Conservation (phyloP, 129 eudicot genomes). For the Artemisia tridentata region DNA sequence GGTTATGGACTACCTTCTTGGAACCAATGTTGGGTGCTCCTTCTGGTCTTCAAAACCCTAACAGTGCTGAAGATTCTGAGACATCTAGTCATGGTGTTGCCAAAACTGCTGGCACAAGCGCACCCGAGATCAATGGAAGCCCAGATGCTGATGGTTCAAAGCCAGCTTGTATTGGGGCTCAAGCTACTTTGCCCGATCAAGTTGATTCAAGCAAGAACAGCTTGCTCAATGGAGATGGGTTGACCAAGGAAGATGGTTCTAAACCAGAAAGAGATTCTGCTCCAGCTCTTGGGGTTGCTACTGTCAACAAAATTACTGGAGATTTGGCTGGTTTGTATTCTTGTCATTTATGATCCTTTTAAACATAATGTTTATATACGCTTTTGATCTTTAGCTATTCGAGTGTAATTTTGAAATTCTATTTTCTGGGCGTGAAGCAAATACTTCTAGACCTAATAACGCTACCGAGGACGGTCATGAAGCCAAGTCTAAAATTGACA, state of each 20-base stretch:
- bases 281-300: too few species aligned
- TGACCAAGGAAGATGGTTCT: slow-evolving; percentile 45
- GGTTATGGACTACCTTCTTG: slow-evolving; percentile 80
- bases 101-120: slow-evolving; percentile 23
- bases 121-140: slow-evolving; percentile 45
- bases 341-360: slow-evolving; percentile 4
- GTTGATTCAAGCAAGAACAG: slow-evolving; percentile 35
- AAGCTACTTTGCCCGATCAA: slow-evolving; percentile 34
- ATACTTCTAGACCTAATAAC: slow-evolving; percentile 40
- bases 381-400: not conserved
- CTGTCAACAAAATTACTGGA: not conserved
- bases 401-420: not conserved
- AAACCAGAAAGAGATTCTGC: slow-evolving; percentile 26
- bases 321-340: slow-evolving; percentile 37
- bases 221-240: slow-evolving; percentile 43
- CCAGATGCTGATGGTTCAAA: slow-evolving; percentile 44
- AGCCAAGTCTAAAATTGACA: slow-evolving; percentile 43
- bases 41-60: slow-evolving; percentile 35
- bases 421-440: slow-evolving; percentile 53
- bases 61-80: slow-evolving; percentile 46
- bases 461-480: slow-evolving; percentile 46
- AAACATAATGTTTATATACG: slow-evolving; percentile 1
- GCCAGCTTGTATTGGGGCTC: slow-evolving; percentile 51
- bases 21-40: slow-evolving; percentile 80
- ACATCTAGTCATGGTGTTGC: slow-evolving; percentile 33